Base-by-base conservation (phyloP, 805 yeast genomes). In the Scheffersomyces coipomensis region DNA sequence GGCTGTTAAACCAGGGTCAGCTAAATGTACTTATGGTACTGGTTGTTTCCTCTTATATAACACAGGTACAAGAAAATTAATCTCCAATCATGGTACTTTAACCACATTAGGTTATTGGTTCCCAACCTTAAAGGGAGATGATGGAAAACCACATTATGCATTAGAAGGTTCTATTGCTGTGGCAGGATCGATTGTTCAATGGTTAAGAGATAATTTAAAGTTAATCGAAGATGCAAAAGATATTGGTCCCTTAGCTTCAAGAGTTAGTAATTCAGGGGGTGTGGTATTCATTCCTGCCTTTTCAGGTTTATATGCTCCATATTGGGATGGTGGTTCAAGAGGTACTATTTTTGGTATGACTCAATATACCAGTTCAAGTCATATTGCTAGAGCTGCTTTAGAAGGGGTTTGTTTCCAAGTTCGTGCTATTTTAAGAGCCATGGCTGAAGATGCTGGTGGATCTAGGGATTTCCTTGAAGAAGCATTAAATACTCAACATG, bases 361-460 rank as follows among this genome's bases (percentile, higher is more conserved):
- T 4, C 96, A 88, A 60, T 88, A 81, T 65, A 85, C 96, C n/a
- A 76, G 84, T n/a, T 82, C 93, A 13, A 79, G 89, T 12, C 97
- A 91, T 65, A 83, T 90, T 55, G 95, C 95, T 8, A 78, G 97
- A 48, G 97, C 97, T 3, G 96, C 97, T 10, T 75, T 90, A 43
- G 97, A 91, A 60, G 97, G 97, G 47, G 91, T 88, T 30, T 90
- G 97, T 62, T 90, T 78, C 75, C 97, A 91, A 68, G 91, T 90
- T 18, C 73, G 95, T 44, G 96, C 95, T 19, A 88, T 90, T 54
- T 73, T 90, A 55, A 80, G 85, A 45, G 95, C 96, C 29, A 90
- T 90, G 97, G 82, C 84, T 32, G 72, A 78, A 40, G 97, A 89
- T 62, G 85, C 89, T 3, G 88, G 87, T 38, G 78, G 78, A 10